A percentile compares a stretch with the other conserved stretches of the same genome.
These are phyloP conservation scores for Hygrophorus pudorinus DNA, from an alignment of 768 basidiomycete genomes.

Conservation along the genomic window DNA sequence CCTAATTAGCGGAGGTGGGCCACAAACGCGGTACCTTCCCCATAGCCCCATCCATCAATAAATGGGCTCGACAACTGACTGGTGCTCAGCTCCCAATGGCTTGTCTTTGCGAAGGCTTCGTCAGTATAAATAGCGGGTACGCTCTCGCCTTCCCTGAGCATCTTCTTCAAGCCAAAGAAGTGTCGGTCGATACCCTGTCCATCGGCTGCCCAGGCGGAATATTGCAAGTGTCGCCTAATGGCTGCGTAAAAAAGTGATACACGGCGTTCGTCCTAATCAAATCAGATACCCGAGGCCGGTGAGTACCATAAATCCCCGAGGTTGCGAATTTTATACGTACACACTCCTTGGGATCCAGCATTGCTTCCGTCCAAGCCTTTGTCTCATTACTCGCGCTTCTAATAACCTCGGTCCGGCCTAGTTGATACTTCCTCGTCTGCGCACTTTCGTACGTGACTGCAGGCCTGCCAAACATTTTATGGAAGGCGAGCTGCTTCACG, in stretches of 20 bases:
- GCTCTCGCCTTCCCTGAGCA: conserved; percentile 62
- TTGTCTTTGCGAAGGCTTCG: conserved; percentile 53
- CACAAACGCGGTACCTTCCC: conserved; percentile 55
- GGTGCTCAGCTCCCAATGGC: conserved; percentile 91
- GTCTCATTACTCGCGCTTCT: conserved; percentile 75
- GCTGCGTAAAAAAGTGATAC: conserved; percentile 66
- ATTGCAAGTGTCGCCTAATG: conserved; percentile 74
- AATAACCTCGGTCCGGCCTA: conserved; percentile 93
- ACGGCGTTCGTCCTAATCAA: conserved; percentile 41
- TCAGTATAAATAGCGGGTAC: conserved; percentile 72
- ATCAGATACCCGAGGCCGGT: not conserved
- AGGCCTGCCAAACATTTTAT: conserved; percentile 68
- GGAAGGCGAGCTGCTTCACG: conserved; percentile 92
- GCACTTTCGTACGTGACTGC: conserved; percentile 88
- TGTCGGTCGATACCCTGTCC: conserved; percentile 94
- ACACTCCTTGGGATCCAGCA: conserved; percentile 49
- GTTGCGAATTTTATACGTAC: conserved; percentile 25
- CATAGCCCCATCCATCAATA: conserved; percentile 96
- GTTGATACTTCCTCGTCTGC: conserved; percentile 87
- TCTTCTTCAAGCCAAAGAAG: conserved; percentile 85
- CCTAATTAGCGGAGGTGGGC: not conserved
- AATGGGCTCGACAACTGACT: conserved; percentile 74
- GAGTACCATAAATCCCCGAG: conserved; percentile 1
- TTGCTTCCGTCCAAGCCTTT: conserved; percentile 82
- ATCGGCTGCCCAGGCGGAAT: conserved; percentile 85